Evolutionary conservation across 805 yeast genomes (phyloP).

Genomic region (Yarrowia keelungensis): DNA sequence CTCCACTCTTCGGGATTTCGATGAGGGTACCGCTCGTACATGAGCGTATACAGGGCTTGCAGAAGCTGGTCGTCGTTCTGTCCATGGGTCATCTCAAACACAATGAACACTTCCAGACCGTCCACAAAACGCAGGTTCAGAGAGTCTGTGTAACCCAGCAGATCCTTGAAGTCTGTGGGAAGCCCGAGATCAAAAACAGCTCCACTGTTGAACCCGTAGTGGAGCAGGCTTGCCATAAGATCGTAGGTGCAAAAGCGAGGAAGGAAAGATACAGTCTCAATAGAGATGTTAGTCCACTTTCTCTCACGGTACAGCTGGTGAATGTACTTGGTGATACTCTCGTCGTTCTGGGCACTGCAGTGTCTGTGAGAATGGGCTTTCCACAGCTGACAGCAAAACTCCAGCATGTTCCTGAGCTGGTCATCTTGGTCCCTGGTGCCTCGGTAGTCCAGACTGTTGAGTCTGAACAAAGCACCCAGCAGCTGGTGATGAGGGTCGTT

Average conservation of each 20-base stretch:
- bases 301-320: neutral
- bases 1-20: neutral
- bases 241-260: neutral
- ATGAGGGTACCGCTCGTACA: conserved; percentile 1
- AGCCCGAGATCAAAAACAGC: neutral
- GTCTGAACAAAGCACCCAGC: too few species aligned
- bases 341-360: too few species aligned
- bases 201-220: neutral
- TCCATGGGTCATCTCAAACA: neutral
- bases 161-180: neutral
- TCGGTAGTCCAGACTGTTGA: neutral
- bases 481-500: too few species aligned
- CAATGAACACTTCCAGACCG: neutral
- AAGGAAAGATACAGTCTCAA: neutral
- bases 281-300: neutral
- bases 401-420: neutral
- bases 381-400: neutral
- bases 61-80: too few species aligned
- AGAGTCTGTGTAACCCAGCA: neutral
- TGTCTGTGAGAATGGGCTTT: neutral
- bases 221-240: neutral
- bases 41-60: neutral
- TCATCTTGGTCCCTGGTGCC: neutral
- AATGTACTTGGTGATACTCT: neutral
- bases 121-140: neutral